A percentile compares a stretch with the other conserved stretches of the same genome.
Conservation (phyloP, 495 filamentous ascomycete species). For the Neurospora africana region DNA sequence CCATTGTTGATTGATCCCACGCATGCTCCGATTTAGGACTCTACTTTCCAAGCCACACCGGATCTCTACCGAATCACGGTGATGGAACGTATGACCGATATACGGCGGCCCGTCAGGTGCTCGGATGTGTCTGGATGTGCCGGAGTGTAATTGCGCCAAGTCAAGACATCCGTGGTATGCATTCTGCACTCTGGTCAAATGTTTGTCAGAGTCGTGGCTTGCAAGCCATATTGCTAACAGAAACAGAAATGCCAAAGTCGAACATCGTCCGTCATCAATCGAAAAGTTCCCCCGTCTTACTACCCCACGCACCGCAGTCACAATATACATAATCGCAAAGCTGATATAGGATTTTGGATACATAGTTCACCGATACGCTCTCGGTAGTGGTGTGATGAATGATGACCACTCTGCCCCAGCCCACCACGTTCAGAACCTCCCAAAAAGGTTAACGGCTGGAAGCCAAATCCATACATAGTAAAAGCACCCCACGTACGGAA, state of each 20-base stretch:
- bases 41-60: too few species aligned
- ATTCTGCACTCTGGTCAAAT: not conserved
- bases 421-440: not conserved
- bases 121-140: too few species aligned
- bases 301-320: not conserved
- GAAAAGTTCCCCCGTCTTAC: not conserved
- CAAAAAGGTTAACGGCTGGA: not conserved
- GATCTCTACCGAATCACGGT: not conserved
- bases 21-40: too few species aligned
- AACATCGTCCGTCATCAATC: not conserved
- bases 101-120: too few species aligned
- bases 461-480: not conserved
- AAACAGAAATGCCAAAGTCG: not conserved
- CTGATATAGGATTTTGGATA: not conserved
- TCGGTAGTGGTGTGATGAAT: not conserved
- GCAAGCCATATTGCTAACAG: not conserved
- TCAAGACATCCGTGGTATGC: not conserved
- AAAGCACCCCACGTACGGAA: not conserved
- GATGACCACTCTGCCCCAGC: not conserved
- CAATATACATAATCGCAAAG: not conserved
- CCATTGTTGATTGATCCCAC: too few species aligned
- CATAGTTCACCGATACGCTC: not conserved
- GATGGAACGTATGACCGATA: not conserved
- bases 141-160: too few species aligned
- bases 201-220: not conserved